Evolutionary conservation across 2,329 filamentous ascomycete species (phyloP), one percentile per base, ranked within the genome.

Genomic region (Aspergillus fijiensis): DNA sequence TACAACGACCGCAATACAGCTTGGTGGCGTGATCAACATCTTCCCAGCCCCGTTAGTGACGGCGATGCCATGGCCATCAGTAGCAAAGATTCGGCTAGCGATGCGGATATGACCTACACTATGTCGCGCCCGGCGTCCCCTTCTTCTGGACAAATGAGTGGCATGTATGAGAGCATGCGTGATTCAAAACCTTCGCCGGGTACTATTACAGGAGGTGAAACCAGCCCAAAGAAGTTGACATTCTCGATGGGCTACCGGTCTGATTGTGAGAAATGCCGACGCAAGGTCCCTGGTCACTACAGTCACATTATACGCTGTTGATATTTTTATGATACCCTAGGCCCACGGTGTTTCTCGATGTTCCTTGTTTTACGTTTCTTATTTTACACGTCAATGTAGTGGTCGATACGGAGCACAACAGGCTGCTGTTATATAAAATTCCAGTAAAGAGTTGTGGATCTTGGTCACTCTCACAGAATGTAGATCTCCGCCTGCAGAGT

Each of bases 161-260:
- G 12, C 16, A 19, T 45, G 39, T 19, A 16, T 19, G 9, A n/a
- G 16, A 45, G n/a, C 39, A 45, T 19, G 39, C 16, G 39, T 16
- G 39, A 45, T 2, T 19, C 16, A 9, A 5, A 45, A 2, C 16
- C 39, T 19, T 45, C n/a, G 16, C 39, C 4, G 16, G n/a, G 14
- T 16, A 19, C 3, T 14, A 16, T 19, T 7, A 19, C 4, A 9
- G 16, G 4, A 6, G n/a, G 14, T 45, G 16, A 9, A 45, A 45
- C 5, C 6, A 45, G 58, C 51, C 23, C 51, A 25, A 68, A 66
- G 49, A 64, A 68, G 51, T 89, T 85, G 72, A 86, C 84, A 62
- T 89, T 92, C 73, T 90, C 88, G 68, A 91, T 92, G 85, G 90
- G 90, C 54, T 92, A 89, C 77, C 81, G 89, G 63, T 83, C 87